Evolutionary conservation across 2,329 filamentous ascomycete genomes (phyloP), one percentile per base, ranked within the genome.

Genomic region (Phaeosphaeriaceae sp.): DNA sequence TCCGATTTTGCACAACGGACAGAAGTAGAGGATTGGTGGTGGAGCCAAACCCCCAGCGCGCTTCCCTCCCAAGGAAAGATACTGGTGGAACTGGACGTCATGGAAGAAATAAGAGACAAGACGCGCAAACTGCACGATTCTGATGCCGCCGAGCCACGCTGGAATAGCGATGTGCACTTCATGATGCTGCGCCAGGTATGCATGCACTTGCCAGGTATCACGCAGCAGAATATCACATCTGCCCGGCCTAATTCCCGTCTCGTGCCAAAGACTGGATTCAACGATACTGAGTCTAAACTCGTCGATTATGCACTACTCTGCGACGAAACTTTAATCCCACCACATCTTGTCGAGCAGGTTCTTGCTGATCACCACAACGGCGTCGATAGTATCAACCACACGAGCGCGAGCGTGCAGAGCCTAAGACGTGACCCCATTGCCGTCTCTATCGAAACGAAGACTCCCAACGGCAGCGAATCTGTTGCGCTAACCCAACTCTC

Each of bases 281-380:
- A 26, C n/a, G 23, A 51, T 21, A 38, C 42, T 11, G 48, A 51
- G 37, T 51, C 48, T 38, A 51, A 51, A 41, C 48, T 51, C 17
- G 38, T 46, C 20, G 42, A 51, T 21, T 46, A 28, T 32, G 42
- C 37, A 16, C 23, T 51, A 4, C 15, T 51, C 37, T 37, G 34
- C 34, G 39, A 42, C 15, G 26, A 42, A 23, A 42, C 6, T 32
- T n/a, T 42, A 6, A 42, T 42, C 26, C 39, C 39, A 16, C n/a
- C 39, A 4, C n/a, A 18, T 32, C 26, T 42, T 16, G 42, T 50
- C 35, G 17, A 50, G 35, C 35, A 46, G 15, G 42, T 51, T 13
- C 48, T 51, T 26, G 37, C 42, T 16, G 42, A 51, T 38, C 5
- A 42, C n/a, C 30, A 35, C 30, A 51, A 51, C 20, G 26, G 29